phyloP scores from a whole-genome alignment of 331 rosid genomes.

The Quercus lobata region DNA sequence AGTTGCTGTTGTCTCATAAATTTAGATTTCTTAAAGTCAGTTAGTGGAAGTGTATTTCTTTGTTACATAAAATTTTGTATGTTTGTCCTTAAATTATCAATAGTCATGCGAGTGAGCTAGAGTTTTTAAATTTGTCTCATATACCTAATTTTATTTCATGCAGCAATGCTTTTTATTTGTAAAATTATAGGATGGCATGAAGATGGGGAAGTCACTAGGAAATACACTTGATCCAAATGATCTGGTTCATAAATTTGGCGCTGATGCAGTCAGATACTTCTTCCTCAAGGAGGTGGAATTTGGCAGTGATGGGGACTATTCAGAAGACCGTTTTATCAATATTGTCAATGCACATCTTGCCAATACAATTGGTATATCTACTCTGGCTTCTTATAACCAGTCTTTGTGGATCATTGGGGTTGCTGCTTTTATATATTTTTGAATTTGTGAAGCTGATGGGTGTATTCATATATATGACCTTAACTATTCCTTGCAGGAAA shows the following conservation, averaged over 20 bases:
- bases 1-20: background rate
- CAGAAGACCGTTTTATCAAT: slow-evolving; percentile 89
- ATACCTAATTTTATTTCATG: slow-evolving; percentile 55
- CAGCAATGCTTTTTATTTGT: slow-evolving; percentile 63
- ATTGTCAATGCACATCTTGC: slow-evolving; percentile 97
- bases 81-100: background rate
- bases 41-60: background rate
- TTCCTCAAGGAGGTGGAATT: slow-evolving; percentile 93
- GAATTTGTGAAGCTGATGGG: background rate
- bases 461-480: background rate
- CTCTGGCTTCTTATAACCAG: slow-evolving; percentile 10
- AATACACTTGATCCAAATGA: slow-evolving; percentile 95
- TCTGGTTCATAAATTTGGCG: slow-evolving; percentile 74
- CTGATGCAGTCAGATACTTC: slow-evolving; percentile 95
- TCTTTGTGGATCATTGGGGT: background rate
- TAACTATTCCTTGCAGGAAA: slow-evolving; percentile 59
- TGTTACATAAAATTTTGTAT: background rate
- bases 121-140: slow-evolving; percentile 39
- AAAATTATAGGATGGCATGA: slow-evolving; percentile 93
- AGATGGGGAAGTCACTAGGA: slow-evolving; percentile 96
- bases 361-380: slow-evolving; percentile 70
- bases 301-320: slow-evolving; percentile 91
- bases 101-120: slow-evolving; percentile 2
- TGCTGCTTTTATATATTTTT: background rate
- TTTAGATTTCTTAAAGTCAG: background rate